Evolutionary conservation across 148 eudicot genomes (phyloP), one percentile per base, ranked within the genome.

Genomic region (Rhododendron henanense): DNA sequence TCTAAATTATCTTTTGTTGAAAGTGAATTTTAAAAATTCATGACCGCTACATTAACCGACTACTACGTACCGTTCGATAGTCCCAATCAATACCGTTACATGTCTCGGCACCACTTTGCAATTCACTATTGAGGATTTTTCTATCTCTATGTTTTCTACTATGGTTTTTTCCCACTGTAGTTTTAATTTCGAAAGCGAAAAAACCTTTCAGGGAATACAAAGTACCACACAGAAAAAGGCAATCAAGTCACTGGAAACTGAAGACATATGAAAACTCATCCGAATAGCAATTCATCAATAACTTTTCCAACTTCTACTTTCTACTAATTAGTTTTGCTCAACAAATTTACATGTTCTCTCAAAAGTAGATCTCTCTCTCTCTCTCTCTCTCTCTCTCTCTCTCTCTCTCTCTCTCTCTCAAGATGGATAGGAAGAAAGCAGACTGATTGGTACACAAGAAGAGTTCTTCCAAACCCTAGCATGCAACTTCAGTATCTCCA

Each of bases 401-500:
- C 37, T 55, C 57, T 35, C 13, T 67, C 45, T 41, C 85, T 45
- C 33, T 31, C 21, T 1, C 33, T 4, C 15, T 63, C 79, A 85
- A 2, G 57, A 87, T 31, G 82, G 87, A 78, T 86, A 87, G 9
- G 88, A 87, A 55, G 83, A 79, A 39, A 88, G 35, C 45, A 93
- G 44, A 37, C 16, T 44, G 11, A 57, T 15, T 53, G 95, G 92
- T 31, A 90, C 74, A 80, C 96, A 94, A 15, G 92, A 73, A 83
- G 94, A 92, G 44, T 88, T 88, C 84, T 75, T 92, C 96, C 96
- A 94, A 82, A 87, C 88, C 88, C 81, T 92, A 31, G 93, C 89
- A 87, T 94, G 94, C 92, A 89, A 37, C 81, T 88, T 95, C 37
- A 94, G 89, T 0, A 93, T 89, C 88, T 94, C 98, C 25, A 83